Conservation (phyloP, 1,284 basidiomycete species). For the Thelephora terrestris region DNA sequence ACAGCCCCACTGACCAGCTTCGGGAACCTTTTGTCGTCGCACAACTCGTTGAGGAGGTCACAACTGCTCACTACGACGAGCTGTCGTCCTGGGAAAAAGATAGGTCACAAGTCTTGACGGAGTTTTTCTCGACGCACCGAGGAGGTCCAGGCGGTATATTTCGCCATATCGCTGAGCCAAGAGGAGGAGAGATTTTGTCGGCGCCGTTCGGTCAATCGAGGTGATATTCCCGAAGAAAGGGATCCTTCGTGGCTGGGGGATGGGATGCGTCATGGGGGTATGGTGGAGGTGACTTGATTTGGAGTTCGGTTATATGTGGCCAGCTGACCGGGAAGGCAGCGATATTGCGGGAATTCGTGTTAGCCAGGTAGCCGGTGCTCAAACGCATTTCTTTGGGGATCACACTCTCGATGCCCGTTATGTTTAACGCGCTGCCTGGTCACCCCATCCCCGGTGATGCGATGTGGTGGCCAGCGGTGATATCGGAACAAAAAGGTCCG, state of each 20-base stretch:
- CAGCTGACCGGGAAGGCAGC: no score
- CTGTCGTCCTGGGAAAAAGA: conserved; percentile 16
- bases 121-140: conserved; percentile 20
- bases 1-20: conserved; percentile 30
- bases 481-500: no score
- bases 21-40: conserved; percentile 35
- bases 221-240: conserved; percentile 38
- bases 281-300: no score
- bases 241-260: conserved; percentile 31
- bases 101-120: neutral
- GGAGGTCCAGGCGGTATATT: conserved; percentile 32
- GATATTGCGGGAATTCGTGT: no score
- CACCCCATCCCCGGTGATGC: no score
- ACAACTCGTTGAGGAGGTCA: conserved; percentile 33
- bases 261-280: conserved; percentile 26
- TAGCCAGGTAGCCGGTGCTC: no score
- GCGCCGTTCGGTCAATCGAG: conserved; percentile 28
- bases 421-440: no score
- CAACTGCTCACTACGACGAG: conserved; percentile 27
- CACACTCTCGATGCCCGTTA: no score
- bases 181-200: conserved; percentile 27
- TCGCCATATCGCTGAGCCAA: conserved; percentile 37
- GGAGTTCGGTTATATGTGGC: no score
- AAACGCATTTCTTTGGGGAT: no score
- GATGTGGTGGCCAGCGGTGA: no score